These are phyloP conservation scores for Scorias spongiosa DNA, from an alignment of 2,329 filamentous ascomycete species.

Conservation along the genomic window DNA sequence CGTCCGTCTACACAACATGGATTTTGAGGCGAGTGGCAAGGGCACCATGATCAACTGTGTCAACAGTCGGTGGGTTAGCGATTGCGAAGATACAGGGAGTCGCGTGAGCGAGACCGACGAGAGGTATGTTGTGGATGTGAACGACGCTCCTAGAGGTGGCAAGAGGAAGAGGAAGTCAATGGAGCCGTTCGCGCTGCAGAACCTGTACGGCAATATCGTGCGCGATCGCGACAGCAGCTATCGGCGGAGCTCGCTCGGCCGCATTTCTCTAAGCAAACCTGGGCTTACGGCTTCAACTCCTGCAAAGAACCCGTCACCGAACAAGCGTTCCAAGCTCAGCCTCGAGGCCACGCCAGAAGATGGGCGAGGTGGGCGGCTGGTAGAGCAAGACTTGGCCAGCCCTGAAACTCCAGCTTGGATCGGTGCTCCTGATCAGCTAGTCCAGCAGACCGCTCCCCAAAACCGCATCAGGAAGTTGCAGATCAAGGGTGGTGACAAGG, in stretches of 20 bases:
- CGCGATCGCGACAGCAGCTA: slow-evolving; percentile 15
- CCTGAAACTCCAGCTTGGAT: slow-evolving; percentile 18
- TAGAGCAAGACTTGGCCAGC: slow-evolving; percentile 13
- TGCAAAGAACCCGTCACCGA: slow-evolving; percentile 3
- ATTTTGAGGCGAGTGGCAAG: slow-evolving; percentile 8
- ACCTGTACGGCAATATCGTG: slow-evolving; percentile 19
- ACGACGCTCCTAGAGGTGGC: slow-evolving; percentile 17
- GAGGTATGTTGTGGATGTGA: slow-evolving; percentile 19
- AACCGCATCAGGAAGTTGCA: slow-evolving; percentile 19
- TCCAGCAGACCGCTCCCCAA: slow-evolving; percentile 22
- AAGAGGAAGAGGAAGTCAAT: slow-evolving; percentile 21
- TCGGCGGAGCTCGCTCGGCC: slow-evolving; percentile 14
- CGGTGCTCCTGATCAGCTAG: slow-evolving; percentile 12
- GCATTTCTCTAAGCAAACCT: slow-evolving; percentile 7
- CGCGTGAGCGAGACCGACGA: slow-evolving; percentile 18
- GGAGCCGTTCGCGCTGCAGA: slow-evolving; percentile 19
- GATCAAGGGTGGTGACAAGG: slow-evolving; percentile 10
- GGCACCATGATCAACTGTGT: slow-evolving; percentile 19
- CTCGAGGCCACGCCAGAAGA: not conserved
- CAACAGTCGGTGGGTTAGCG: slow-evolving; percentile 23
- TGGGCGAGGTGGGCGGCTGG: slow-evolving; percentile 4
- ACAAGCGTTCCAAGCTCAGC: slow-evolving; percentile 1
- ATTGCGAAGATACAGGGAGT: slow-evolving; percentile 18
- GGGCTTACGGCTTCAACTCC: slow-evolving; percentile 6
- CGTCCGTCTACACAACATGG: slow-evolving; percentile 19